A percentile compares a stretch with the other conserved stretches of the same genome.
These are phyloP conservation scores for Tricholoma flavovirens DNA, from an alignment of 768 basidiomycete genomes.

Conservation along the genomic window DNA sequence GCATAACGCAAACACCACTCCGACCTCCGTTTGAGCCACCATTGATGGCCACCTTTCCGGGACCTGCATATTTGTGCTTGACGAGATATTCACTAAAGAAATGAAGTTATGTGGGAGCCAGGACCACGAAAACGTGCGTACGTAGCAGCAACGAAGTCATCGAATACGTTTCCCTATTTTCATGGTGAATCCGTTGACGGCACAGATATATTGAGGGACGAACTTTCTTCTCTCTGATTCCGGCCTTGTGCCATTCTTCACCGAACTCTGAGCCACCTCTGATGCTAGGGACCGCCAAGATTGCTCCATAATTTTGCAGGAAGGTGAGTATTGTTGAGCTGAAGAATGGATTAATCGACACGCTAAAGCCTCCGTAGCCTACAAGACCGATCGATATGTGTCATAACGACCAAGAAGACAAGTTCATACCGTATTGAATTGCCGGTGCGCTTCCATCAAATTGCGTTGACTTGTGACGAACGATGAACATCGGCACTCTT, in stretches of 20 bases:
- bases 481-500: slow-evolving; percentile 80
- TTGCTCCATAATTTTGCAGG: slow-evolving; percentile 61
- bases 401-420: neutral
- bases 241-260: slow-evolving; percentile 78
- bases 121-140: slow-evolving; percentile 28
- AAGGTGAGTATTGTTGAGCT: slow-evolving; percentile 67
- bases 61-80: slow-evolving; percentile 61
- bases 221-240: slow-evolving; percentile 66
- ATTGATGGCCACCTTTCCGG: slow-evolving; percentile 69
- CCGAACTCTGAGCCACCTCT: slow-evolving; percentile 77
- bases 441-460: slow-evolving; percentile 73
- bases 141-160: slow-evolving; percentile 83
- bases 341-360: slow-evolving; percentile 69
- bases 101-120: neutral
- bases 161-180: slow-evolving; percentile 60
- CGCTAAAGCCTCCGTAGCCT: slow-evolving; percentile 82
- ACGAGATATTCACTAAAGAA: slow-evolving; percentile 58
- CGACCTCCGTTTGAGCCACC: slow-evolving; percentile 80
- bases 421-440: slow-evolving; percentile 61
- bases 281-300: slow-evolving; percentile 56
- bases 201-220: slow-evolving; percentile 3
- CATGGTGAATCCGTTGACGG: slow-evolving; percentile 3
- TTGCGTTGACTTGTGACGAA: slow-evolving; percentile 63
- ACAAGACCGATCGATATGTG: neutral
- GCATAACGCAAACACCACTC: slow-evolving; percentile 7